Evolutionary conservation across 768 basidiomycete genomes (phyloP), one percentile per base, ranked within the genome.

Genomic region (Lanmaoa pseudosensibilis): DNA sequence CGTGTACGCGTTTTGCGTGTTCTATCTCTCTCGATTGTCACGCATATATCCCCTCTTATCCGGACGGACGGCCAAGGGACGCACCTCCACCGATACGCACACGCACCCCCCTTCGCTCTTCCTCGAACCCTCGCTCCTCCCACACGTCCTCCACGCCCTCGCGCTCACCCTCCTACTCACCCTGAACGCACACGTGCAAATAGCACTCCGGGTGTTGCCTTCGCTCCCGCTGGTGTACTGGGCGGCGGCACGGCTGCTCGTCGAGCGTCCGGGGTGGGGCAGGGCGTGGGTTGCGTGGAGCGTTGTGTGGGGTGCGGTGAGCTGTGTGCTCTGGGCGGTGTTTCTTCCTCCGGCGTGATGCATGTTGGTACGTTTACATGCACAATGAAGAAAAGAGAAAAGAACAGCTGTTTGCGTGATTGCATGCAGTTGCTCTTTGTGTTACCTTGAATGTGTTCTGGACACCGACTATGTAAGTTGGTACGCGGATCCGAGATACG

Each of bases 341-440:
- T 95, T 94, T 67, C 79, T 96, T 32, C 96, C 96, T 0, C 96
- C 96, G n/a, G 96, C 95, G 0, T 96, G 74, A 74, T 37, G 40
- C 6, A 18, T 36, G 13, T 25, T 23, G 19, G 41, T 11, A 19
- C 19, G n/a, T 39, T 32, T 32, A 27, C 5, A 13, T 41, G 37
- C 11, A 34, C 15, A 21, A 34, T 12, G 7, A 39, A 34, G 6
- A 30, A 27, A 27, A 27, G 6, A 8, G 27, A 30, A 30, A 25
- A 25, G 25, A 25, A 25, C 25, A 37, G 36, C 18, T 5, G 32
- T 11, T 32, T 4, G 11, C 32, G 32, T 38, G 37, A 18, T 1
- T n/a, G 16, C 16, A 18, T 15, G 3, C 11, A 11, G 19, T 12
- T 32, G 27, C 7, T 30, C n/a, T 30, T 30, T 30, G 27, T 30